phyloP scores from a whole-genome alignment of 208 protist genomes.

The Leishmania tarentolae region DNA sequence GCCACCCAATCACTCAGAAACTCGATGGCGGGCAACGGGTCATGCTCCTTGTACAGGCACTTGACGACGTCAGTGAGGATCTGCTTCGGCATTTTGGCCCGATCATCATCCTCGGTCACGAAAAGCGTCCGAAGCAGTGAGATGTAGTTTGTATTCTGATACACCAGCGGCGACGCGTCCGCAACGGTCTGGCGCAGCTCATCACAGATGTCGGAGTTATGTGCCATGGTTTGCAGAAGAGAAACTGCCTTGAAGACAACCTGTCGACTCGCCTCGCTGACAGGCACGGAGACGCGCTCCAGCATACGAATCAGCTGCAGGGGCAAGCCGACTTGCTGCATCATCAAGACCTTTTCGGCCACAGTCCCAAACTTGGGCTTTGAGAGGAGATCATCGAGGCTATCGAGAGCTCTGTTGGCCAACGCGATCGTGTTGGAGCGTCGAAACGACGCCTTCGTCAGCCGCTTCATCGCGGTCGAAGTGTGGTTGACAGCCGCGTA shows the following conservation, averaged over 20 bases:
- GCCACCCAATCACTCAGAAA: slow-evolving; percentile 43
- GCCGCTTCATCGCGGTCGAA: slow-evolving; percentile 20
- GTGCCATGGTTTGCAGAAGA: slow-evolving; percentile 32
- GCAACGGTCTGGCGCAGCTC: slow-evolving; percentile 29
- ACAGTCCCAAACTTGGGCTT: slow-evolving; percentile 14
- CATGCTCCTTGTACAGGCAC: slow-evolving; percentile 31
- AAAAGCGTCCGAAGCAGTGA: slow-evolving; percentile 40
- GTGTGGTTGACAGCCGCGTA: slow-evolving; percentile 38
- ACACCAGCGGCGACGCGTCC: slow-evolving; percentile 32
- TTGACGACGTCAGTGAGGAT: slow-evolving; percentile 34
- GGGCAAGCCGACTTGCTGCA: slow-evolving; percentile 38
- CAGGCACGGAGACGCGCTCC: slow-evolving; percentile 33
- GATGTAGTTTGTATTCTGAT: slow-evolving; percentile 38
- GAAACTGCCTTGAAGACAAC: slow-evolving; percentile 28
- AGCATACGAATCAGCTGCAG: slow-evolving; percentile 37
- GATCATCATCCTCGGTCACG: slow-evolving; percentile 13
- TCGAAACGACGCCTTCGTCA: slow-evolving; percentile 34
- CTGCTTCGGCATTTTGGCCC: slow-evolving; percentile 13
- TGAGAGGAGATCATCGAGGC: slow-evolving; percentile 35
- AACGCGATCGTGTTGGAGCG: slow-evolving; percentile 39
- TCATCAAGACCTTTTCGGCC: slow-evolving; percentile 55
- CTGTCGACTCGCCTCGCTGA: slow-evolving; percentile 19
- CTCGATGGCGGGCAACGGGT: slow-evolving; percentile 19
- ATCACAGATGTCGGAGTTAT: slow-evolving; percentile 11
- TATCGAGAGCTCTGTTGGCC: slow-evolving; percentile 31